A percentile compares a stretch with the other conserved stretches of the same genome.
Conservation (phyloP, 108 stramenopile genomes). For the Skeletonema costatum region DNA sequence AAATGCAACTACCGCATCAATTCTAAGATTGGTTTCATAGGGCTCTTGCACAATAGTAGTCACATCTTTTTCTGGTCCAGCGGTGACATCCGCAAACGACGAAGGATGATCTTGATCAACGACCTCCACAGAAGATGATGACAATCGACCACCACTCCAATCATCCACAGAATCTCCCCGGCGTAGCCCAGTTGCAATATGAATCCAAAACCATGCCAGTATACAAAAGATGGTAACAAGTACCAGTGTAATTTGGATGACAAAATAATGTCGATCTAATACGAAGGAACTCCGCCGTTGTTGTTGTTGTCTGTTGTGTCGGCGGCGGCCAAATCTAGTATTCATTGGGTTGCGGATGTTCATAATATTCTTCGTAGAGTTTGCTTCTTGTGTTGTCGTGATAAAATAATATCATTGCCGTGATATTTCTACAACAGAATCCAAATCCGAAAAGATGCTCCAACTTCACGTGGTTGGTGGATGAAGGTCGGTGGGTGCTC, state of each 20-base stretch:
- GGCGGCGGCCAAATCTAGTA: not conserved
- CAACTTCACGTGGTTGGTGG: too few species aligned
- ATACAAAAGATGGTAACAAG: not conserved
- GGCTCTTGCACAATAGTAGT: not conserved
- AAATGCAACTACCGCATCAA: constrained; percentile 18
- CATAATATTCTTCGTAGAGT: not conserved
- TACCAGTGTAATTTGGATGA: not conserved
- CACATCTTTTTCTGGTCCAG: too few species aligned
- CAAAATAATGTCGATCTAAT: not conserved
- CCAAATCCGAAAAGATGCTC: too few species aligned
- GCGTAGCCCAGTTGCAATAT: too few species aligned
- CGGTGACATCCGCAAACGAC: not conserved
- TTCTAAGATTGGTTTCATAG: not conserved
- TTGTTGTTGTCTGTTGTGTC: not conserved
- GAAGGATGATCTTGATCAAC: not conserved
- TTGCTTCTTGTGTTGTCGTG: not conserved
- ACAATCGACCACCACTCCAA: too few species aligned
- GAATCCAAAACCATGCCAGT: not conserved
- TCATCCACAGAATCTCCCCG: too few species aligned
- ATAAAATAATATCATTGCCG: too few species aligned
- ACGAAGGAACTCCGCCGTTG: not conserved
- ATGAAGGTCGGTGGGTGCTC: too few species aligned
- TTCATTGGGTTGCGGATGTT: too few species aligned
- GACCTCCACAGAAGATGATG: not conserved
- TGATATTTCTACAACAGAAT: too few species aligned